Conservation (phyloP, 495 filamentous ascomycete species). For the Daldinia decipiens region DNA sequence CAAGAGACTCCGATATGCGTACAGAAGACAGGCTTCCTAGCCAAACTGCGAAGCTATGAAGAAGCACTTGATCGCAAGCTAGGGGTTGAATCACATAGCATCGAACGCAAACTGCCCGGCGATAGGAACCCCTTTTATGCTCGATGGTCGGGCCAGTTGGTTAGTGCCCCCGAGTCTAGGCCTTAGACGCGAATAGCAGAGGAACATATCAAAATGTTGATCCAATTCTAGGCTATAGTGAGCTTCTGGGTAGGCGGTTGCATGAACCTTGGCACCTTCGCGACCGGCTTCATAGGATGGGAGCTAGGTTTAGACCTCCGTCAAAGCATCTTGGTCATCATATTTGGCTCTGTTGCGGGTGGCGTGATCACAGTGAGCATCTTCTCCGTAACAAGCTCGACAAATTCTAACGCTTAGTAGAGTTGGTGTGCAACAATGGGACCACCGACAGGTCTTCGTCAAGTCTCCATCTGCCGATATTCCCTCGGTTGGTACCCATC, state of each 20-base stretch:
- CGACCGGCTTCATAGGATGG: conserved; percentile 60
- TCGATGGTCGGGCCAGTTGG: conserved; percentile 45
- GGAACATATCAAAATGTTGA: neutral
- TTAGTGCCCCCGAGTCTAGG: conserved; percentile 38
- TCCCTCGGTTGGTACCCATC: conserved; percentile 66
- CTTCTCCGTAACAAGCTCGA: conserved; percentile 12
- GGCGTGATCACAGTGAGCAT: conserved; percentile 58
- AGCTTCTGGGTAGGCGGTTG: conserved; percentile 61
- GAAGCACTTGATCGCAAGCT: conserved; percentile 62
- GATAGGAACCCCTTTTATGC: conserved; percentile 53
- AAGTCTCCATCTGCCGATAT: conserved; percentile 64
- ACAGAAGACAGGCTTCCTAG: conserved; percentile 10
- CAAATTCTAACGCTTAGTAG: conserved; percentile 13
- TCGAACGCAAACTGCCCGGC: conserved; percentile 63
- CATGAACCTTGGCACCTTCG: conserved; percentile 66
- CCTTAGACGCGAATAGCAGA: neutral
- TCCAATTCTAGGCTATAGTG: conserved; percentile 24
- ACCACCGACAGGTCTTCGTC: conserved; percentile 61
- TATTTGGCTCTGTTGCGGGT: conserved; percentile 60
- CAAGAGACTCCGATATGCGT: conserved; percentile 5
- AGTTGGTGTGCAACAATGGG: conserved; percentile 62
- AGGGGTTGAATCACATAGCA: conserved; percentile 64
- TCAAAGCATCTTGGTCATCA: conserved; percentile 63
- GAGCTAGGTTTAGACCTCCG: conserved; percentile 60
- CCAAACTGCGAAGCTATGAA: conserved; percentile 54